Percentiles rank a stretch among this genome's conserved stretches.
phyloP scores from a whole-genome alignment of 1,139 yeast genomes.

The Kazachstania sp. region DNA sequence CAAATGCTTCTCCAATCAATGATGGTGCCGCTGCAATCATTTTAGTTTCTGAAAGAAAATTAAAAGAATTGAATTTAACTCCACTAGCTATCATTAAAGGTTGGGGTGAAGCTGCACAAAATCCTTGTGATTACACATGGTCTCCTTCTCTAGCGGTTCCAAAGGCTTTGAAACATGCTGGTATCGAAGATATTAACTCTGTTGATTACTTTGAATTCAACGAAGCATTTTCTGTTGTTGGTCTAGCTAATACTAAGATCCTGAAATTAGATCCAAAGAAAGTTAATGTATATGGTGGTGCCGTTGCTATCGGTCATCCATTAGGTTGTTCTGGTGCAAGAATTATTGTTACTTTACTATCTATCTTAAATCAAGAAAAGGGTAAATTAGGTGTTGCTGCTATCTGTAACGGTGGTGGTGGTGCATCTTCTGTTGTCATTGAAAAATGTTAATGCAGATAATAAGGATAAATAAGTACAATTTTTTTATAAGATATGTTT shows the following conservation, averaged over 20 bases:
- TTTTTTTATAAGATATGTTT: too few species aligned
- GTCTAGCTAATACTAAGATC: constrained; percentile 78
- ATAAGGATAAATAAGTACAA: too few species aligned
- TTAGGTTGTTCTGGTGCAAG: constrained; percentile 97
- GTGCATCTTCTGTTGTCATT: constrained; percentile 80
- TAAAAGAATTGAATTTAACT: constrained; percentile 72
- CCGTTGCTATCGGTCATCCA: constrained; percentile 96
- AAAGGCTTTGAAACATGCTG: constrained; percentile 88
- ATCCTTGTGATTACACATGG: constrained; percentile 88
- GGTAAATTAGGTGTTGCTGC: constrained; percentile 93
- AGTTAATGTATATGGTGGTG: constrained; percentile 95
- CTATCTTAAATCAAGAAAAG: constrained; percentile 67
- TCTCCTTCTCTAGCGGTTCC: constrained; percentile 92
- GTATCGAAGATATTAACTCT: constrained; percentile 45
- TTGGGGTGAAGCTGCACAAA: constrained; percentile 98
- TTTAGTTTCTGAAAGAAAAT: constrained; percentile 72
- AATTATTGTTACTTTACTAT: constrained; percentile 73
- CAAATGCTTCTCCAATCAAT: constrained; percentile 90
- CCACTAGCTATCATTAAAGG: constrained; percentile 85
- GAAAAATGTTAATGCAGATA: constrained; percentile 37
- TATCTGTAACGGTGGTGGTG: constrained; percentile 99
- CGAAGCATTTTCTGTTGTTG: constrained; percentile 96
- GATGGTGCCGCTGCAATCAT: constrained; percentile 97
- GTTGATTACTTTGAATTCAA: constrained; percentile 68
- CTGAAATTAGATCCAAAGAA: constrained; percentile 56